Conservation (phyloP, 768 basidiomycete genomes). For the Rhodotorula paludigena region DNA sequence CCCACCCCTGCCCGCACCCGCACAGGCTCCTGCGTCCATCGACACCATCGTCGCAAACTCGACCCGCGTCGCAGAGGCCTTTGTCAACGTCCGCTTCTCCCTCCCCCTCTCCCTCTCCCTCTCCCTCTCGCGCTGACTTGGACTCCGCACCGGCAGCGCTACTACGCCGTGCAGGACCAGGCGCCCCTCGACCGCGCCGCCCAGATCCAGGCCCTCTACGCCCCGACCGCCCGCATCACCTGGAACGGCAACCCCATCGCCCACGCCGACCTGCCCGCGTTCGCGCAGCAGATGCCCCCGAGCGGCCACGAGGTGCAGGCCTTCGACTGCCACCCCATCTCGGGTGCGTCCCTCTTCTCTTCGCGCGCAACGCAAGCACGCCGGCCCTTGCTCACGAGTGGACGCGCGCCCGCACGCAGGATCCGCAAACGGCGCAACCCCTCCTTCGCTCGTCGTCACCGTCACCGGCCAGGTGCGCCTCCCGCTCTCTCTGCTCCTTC, state of each 20-base stretch:
- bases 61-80: not conserved
- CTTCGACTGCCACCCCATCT: conserved; percentile 37
- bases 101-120: not conserved
- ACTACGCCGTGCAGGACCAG: conserved; percentile 26
- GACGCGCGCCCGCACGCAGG: not conserved
- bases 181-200: not conserved
- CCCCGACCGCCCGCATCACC: conserved; percentile 22
- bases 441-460: conserved; percentile 33
- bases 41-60: conserved; percentile 22
- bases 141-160: conserved; percentile 4
- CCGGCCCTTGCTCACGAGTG: not conserved
- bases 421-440: conserved; percentile 1
- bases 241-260: conserved; percentile 40
- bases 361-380: not conserved
- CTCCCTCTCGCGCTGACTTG: not conserved
- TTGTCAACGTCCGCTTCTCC: not conserved
- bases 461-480: conserved; percentile 28
- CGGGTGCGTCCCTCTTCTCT: conserved; percentile 2
- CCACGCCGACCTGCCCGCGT: conserved; percentile 19
- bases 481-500: not conserved
- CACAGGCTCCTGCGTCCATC: not conserved
- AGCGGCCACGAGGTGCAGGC: conserved; percentile 30
- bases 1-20: no score
- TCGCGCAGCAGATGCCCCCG: conserved; percentile 25
- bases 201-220: conserved; percentile 7